phyloP scores from a whole-genome alignment of 768 basidiomycete species.

The Kwoniella shandongensis region DNA sequence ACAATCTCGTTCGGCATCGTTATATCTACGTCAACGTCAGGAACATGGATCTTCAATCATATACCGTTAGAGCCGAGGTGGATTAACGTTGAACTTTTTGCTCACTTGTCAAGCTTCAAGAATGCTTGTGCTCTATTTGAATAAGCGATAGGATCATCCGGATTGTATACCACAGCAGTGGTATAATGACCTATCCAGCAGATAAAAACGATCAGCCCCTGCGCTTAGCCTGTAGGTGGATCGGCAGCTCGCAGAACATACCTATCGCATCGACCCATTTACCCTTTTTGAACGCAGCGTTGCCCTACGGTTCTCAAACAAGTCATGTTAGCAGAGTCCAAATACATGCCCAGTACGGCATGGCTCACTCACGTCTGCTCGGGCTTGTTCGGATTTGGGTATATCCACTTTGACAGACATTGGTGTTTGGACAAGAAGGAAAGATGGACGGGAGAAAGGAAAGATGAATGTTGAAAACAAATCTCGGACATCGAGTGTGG shows the following conservation, averaged over 20 bases:
- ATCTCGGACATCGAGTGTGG: too few relatives aligned
- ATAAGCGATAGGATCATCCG: conserved; percentile 70
- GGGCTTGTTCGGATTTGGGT: conserved; percentile 11
- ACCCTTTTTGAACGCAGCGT: conserved; percentile 76
- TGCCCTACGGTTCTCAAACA: conserved; percentile 63
- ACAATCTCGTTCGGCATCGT: conserved; percentile 82
- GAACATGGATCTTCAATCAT: too few relatives aligned
- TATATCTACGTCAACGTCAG: conserved; percentile 59
- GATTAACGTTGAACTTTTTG: conserved; percentile 48
- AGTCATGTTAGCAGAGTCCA: not conserved
- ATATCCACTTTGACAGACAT: conserved; percentile 22
- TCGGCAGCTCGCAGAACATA: conserved; percentile 18
- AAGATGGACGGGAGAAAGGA: too few relatives aligned
- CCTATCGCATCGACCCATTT: conserved; percentile 75
- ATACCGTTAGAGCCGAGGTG: too few relatives aligned
- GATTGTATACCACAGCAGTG: conserved; percentile 71
- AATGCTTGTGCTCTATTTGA: conserved; percentile 89
- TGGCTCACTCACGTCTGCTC: conserved; percentile 13
- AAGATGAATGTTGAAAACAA: too few relatives aligned
- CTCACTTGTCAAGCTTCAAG: conserved; percentile 92
- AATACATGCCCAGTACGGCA: not conserved
- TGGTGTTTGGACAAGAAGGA: too few relatives aligned
- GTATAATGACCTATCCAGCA: conserved; percentile 68
- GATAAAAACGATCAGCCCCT: not conserved
- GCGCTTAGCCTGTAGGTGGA: too few relatives aligned